Percentiles rank a stretch among this genome's conserved stretches.
phyloP scores from a whole-genome alignment of 208 protist genomes.

The Tritrichomonas foetus region DNA sequence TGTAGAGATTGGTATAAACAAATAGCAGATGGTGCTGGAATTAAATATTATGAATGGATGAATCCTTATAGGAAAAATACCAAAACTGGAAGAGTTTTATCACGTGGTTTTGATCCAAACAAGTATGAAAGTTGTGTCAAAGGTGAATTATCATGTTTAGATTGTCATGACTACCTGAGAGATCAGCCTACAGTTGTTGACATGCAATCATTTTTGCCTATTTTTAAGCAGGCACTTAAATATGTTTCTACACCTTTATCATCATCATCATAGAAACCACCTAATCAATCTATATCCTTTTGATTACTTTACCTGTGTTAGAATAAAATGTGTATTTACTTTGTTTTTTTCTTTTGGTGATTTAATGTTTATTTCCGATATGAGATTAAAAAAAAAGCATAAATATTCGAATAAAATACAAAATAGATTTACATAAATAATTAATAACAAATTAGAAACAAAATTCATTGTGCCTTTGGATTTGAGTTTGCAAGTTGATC shows the following conservation, averaged over 20 bases:
- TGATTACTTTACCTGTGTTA: too few relatives aligned
- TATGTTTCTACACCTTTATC: not conserved
- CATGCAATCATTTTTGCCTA: not conserved
- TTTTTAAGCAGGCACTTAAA: not conserved
- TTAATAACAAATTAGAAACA: too few relatives aligned
- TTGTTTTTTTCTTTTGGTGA: too few relatives aligned
- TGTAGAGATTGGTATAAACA: constrained; percentile 35
- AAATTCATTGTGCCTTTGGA: not conserved
- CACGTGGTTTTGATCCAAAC: not conserved
- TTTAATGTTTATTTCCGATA: too few relatives aligned
- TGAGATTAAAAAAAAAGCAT: too few relatives aligned
- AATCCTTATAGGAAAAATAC: not conserved
- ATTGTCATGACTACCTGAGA: constrained; percentile 1
- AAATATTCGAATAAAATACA: too few relatives aligned
- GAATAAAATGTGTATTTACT: too few relatives aligned
- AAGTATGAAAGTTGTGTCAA: not conserved
- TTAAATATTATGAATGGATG: not conserved
- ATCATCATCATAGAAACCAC: not conserved
- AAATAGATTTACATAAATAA: too few relatives aligned
- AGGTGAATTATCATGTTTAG: not conserved
- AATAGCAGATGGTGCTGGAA: not conserved
- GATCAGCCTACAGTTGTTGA: constrained; percentile 29
- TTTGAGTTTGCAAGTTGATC: not conserved
- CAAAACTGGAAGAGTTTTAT: not conserved
- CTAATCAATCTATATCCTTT: too few relatives aligned